These are phyloP conservation scores for Corniculantispora saksenae DNA, from an alignment of 2,329 filamentous ascomycete genomes.

Conservation along the genomic window DNA sequence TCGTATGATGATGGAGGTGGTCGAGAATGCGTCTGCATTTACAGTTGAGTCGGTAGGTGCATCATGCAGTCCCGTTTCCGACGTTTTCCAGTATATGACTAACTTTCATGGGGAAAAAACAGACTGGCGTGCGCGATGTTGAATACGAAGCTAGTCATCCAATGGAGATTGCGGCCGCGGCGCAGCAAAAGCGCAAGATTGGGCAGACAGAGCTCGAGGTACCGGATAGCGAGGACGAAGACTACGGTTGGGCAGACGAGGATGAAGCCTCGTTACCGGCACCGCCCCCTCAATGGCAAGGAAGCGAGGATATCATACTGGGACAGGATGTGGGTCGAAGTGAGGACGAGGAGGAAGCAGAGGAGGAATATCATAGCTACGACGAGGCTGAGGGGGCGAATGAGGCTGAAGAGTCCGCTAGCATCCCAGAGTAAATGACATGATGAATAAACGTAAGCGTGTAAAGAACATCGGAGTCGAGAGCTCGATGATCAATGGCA, in stretches of 20 bases:
- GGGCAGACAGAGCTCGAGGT: constrained; percentile 60
- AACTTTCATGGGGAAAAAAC: constrained; percentile 22
- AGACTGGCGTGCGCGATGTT: constrained; percentile 47
- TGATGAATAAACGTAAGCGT: neutral
- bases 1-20: constrained; percentile 40
- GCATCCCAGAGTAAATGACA: constrained; percentile 18
- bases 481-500: no score
- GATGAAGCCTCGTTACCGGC: constrained; percentile 62
- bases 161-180: constrained; percentile 33
- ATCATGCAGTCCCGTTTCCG: neutral
- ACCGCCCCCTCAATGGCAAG: constrained; percentile 67
- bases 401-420: constrained; percentile 18
- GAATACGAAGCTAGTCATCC: constrained; percentile 42
- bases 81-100: neutral
- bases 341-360: constrained; percentile 36
- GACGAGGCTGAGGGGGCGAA: constrained; percentile 24
- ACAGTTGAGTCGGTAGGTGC: constrained; percentile 46
- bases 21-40: constrained; percentile 52
- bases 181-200: constrained; percentile 64
- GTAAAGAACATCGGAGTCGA: neutral
- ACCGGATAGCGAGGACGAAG: constrained; percentile 64
- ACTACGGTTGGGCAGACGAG: constrained; percentile 72
- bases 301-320: constrained; percentile 63
- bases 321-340: constrained; percentile 47
- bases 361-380: constrained; percentile 25